These are phyloP conservation scores for Paecilomyces fulvus DNA, from an alignment of 2,329 filamentous ascomycete genomes.

Conservation along the genomic window DNA sequence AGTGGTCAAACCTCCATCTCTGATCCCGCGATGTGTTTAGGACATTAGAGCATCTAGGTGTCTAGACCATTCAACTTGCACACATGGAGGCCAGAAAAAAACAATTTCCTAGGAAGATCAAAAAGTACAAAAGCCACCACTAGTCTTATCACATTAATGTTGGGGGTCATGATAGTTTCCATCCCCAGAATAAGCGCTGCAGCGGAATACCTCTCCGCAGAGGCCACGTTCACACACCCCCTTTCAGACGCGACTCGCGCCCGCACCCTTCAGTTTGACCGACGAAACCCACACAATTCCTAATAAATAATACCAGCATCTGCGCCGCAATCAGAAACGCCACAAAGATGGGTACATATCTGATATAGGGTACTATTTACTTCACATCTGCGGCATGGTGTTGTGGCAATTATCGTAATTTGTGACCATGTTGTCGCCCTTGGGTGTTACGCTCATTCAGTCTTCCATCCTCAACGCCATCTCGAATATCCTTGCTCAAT, in stretches of 20 bases:
- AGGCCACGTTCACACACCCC: not conserved
- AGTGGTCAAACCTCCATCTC: too few relatives aligned
- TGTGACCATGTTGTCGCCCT: conserved; percentile 14
- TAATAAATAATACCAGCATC: not conserved
- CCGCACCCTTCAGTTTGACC: not conserved
- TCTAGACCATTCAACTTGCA: too few relatives aligned
- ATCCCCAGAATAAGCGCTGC: not conserved
- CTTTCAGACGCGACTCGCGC: not conserved
- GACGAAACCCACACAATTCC: not conserved
- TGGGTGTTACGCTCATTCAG: conserved; percentile 28
- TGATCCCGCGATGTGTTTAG: too few relatives aligned
- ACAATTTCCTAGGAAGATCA: not conserved
- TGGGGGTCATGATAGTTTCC: not conserved
- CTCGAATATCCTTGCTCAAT: conserved; percentile 29
- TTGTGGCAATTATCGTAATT: not conserved
- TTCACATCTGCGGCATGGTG: not conserved
- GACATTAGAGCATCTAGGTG: too few relatives aligned
- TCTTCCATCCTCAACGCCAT: conserved; percentile 30
- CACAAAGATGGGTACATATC: not conserved
- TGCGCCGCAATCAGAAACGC: not conserved
- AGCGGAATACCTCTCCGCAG: not conserved
- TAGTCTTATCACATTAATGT: not conserved
- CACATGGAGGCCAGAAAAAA: too few relatives aligned
- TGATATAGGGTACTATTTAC: not conserved
- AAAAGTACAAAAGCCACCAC: too few relatives aligned